phyloP scores from a whole-genome alignment of 106 monocot genomes.

The Apostasia shenzhenica region DNA sequence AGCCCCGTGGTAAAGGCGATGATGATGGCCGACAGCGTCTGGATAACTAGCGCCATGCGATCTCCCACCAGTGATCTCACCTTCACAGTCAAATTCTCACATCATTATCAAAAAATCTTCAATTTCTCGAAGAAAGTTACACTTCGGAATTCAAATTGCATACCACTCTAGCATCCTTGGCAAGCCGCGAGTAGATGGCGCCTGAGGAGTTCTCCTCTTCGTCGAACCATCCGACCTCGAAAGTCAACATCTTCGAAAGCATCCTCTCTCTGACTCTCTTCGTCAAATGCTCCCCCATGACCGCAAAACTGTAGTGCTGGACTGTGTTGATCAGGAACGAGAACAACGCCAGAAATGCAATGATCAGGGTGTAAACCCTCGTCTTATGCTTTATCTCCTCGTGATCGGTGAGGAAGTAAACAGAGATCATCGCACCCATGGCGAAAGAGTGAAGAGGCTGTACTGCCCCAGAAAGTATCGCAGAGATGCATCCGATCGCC shows the following conservation, averaged over 20 bases:
- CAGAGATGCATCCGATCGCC: constrained; percentile 22
- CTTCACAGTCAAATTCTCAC: constrained; percentile 6
- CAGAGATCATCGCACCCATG: constrained; percentile 36
- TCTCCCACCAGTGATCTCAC: constrained; percentile 53
- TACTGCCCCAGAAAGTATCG: constrained; percentile 36
- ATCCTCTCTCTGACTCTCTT: constrained; percentile 51
- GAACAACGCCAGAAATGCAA: constrained; percentile 22
- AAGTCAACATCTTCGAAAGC: constrained; percentile 52
- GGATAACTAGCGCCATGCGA: constrained; percentile 40
- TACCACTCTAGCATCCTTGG: constrained; percentile 61
- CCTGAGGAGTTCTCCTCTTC: constrained; percentile 59
- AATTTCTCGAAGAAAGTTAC: too few species aligned
- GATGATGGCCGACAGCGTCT: constrained; percentile 26
- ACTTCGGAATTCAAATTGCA: background rate
- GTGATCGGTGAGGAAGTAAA: constrained; percentile 44
- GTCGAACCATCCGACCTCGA: constrained; percentile 68
- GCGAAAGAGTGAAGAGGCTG: constrained; percentile 40
- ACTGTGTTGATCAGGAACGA: constrained; percentile 34
- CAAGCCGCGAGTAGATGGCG: constrained; percentile 41
- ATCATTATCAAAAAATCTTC: too few species aligned
- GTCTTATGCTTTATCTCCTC: constrained; percentile 39
- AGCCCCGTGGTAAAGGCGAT: constrained; percentile 43
- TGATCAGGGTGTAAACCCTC: constrained; percentile 23
- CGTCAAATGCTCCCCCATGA: constrained; percentile 55
- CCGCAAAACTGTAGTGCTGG: constrained; percentile 65